Percentiles rank a stretch among this genome's conserved stretches.
phyloP scores from a whole-genome alignment of 345 rosid species.

The Hypericum perforatum region DNA sequence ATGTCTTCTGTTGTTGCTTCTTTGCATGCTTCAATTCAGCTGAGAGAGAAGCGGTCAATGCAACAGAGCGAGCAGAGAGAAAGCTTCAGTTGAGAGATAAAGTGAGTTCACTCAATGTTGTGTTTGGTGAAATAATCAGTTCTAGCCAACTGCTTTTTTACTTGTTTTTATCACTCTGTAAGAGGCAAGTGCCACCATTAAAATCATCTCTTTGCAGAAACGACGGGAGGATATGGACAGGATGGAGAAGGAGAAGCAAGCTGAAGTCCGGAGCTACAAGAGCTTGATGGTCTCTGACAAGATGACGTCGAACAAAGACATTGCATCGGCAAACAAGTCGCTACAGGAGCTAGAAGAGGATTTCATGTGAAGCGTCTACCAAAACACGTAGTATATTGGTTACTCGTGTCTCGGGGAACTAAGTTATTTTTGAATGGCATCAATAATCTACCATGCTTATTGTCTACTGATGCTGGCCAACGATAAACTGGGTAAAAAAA shows the following conservation, averaged over 20 bases:
- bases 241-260: constrained; percentile 87
- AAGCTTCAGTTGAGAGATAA: constrained; percentile 74
- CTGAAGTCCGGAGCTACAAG: constrained; percentile 92
- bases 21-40: constrained; percentile 35
- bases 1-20: neutral
- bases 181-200: neutral
- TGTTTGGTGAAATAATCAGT: neutral
- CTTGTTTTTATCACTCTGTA: neutral
- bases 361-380: constrained; percentile 53
- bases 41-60: constrained; percentile 80
- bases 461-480: too few relatives aligned
- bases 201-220: constrained; percentile 42
- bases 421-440: too few relatives aligned
- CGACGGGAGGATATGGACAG: constrained; percentile 80
- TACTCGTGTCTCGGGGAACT: constrained; percentile 11
- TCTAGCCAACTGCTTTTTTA: neutral
- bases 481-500: too few relatives aligned
- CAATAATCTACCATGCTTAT: too few relatives aligned
- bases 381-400: constrained; percentile 13
- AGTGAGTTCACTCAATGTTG: constrained; percentile 31
- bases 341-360: constrained; percentile 95
- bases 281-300: constrained; percentile 91
- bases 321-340: constrained; percentile 71
- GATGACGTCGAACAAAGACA: constrained; percentile 91
- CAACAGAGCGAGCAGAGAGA: constrained; percentile 92